phyloP scores from a whole-genome alignment of 257 asterid species.

The Lantana camara region DNA sequence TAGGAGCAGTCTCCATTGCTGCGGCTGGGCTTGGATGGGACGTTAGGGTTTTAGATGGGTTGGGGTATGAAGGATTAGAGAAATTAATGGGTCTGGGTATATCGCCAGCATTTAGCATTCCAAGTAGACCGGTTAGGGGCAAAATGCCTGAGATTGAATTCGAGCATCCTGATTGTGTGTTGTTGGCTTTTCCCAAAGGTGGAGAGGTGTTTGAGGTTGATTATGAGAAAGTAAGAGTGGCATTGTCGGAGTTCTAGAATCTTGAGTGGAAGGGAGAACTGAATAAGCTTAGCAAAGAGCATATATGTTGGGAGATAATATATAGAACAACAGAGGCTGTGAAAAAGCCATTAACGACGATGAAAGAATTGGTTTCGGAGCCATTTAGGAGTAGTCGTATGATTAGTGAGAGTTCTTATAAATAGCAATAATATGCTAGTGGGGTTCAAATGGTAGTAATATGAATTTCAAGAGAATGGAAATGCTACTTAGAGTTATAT shows the following conservation, averaged over 20 bases:
- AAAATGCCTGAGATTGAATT: conserved; percentile 82
- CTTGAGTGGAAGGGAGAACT: conserved; percentile 85
- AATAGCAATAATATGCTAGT: too few species aligned
- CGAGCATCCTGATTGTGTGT: conserved; percentile 88
- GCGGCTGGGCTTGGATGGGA: conserved; percentile 97
- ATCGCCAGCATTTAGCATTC: conserved; percentile 50
- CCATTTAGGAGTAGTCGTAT: conserved; percentile 48
- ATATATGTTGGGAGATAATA: conserved; percentile 82
- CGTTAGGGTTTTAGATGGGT: conserved; percentile 75
- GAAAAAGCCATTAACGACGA: conserved; percentile 47
- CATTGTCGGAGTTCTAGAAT: conserved; percentile 37
- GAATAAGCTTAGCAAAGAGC: conserved; percentile 85
- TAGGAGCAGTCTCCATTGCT: conserved; percentile 83
- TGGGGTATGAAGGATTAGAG: conserved; percentile 67
- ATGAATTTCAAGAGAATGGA: too few species aligned
- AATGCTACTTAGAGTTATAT: too few species aligned
- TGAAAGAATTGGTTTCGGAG: conserved; percentile 36
- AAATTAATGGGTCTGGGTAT: conserved; percentile 67
- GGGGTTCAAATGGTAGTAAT: too few species aligned
- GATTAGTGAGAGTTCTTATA: conserved; percentile 54
- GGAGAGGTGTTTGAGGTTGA: conserved; percentile 53
- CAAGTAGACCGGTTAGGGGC: conserved; percentile 69
- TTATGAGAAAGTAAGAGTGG: conserved; percentile 50
- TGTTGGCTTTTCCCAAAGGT: conserved; percentile 71
- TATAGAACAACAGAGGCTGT: conserved; percentile 78